These are phyloP conservation scores for Cydonia oblonga DNA, from an alignment of 331 rosid genomes.

Conservation along the genomic window DNA sequence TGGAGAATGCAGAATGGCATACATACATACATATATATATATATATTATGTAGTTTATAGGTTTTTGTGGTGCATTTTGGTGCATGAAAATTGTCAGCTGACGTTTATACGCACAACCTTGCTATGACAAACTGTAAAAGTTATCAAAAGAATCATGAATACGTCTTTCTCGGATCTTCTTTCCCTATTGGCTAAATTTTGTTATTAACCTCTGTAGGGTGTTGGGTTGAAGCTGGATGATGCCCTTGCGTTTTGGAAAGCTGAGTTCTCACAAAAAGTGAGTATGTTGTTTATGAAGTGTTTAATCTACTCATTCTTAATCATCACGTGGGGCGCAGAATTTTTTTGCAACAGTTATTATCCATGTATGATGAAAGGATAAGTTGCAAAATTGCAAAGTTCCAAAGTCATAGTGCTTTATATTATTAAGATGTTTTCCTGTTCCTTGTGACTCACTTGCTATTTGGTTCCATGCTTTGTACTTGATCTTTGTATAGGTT, in stretches of 20 bases:
- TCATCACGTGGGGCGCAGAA: not conserved
- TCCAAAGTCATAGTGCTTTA: not conserved
- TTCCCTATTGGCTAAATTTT: not conserved
- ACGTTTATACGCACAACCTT: not conserved
- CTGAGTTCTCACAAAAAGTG: conserved; percentile 80
- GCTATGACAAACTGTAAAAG: not conserved
- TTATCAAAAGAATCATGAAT: conserved; percentile 1
- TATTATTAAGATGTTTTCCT: conserved; percentile 5
- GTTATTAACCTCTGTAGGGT: conserved; percentile 38
- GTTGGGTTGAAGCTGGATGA: conserved; percentile 93
- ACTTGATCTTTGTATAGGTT: conserved; percentile 42
- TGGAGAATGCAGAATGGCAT: not conserved
- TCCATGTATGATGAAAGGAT: not conserved
- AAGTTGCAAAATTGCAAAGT: not conserved
- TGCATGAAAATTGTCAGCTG: not conserved
- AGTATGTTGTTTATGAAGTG: conserved; percentile 8
- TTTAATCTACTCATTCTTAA: not conserved
- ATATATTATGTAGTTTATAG: not conserved
- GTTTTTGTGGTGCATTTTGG: not conserved
- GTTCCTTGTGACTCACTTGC: not conserved
- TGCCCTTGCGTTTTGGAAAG: conserved; percentile 89
- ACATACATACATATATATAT: no score
- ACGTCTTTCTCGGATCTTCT: not conserved
- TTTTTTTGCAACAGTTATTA: not conserved
- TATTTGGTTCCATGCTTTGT: not conserved